Evolutionary conservation across 441 rosid species (phyloP), one percentile per base, ranked within the genome.

Genomic region (Jatropha podagrica): DNA sequence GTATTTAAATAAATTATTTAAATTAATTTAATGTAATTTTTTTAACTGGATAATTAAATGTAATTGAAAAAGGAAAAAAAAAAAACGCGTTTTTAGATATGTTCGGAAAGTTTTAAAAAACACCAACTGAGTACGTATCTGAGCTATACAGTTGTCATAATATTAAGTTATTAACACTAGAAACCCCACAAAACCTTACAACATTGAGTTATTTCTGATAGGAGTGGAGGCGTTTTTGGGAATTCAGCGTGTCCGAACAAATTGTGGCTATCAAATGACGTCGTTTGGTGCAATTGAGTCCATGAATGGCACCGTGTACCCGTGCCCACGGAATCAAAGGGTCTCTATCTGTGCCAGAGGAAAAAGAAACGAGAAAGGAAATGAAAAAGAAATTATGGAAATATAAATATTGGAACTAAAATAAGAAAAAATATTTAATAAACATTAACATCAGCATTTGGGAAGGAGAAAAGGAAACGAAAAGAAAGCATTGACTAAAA

Each of bases 71-170:
- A 2, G 3, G 7, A 12, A 27, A 27, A 42, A 20, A 4, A 12
- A 58, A 4, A 59, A 13, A 70, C 65, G 74, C 49, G 49, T 69
- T 69, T 54, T 69, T 5, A 1, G 26, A 63, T 37, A n/a, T 4
- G 11, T 12, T 46, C 0, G 1, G 17, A 14, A 15, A 14, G 2
- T 11, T 44, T 46, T 23, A 4, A 0, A n/a, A 20, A n/a, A 3
- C 23, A 3, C 4, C 6, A 44, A 51, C 11, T 13, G 14, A 51
- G 23, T 17, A 4, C 58, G 4, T 1, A 54, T 17, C n/a, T 1
- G 20, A 54, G 58, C 23, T 17, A 18, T 61, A 70, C 74, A 70
- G 64, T 58, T 58, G 65, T 58, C 40, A 20, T 14, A 58, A n/a
- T 7, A 65, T 71, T 23, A 23, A 23, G 23, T 23, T 23, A 23